phyloP scores from a whole-genome alignment of 1,139 yeast species.

The Kodamaea fungicola region DNA sequence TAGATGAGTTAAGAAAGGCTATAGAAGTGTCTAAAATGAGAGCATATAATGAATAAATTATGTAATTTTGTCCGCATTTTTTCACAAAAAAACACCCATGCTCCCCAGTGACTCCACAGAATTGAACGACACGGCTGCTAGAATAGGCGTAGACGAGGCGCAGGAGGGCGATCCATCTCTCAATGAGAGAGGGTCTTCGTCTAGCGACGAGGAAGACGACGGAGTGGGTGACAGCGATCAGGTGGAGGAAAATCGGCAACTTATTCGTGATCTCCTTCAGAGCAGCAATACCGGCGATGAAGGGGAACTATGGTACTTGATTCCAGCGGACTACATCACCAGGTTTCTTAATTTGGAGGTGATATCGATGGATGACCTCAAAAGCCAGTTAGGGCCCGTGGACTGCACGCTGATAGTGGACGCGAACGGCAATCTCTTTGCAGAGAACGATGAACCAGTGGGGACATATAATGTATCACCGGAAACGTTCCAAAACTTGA shows the following conservation, averaged over 20 bases:
- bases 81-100: not conserved
- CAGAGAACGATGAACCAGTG: constrained; percentile 29
- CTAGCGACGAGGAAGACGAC: not conserved
- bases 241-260: constrained; percentile 16
- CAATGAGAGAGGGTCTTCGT: not conserved
- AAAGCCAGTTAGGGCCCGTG: constrained; percentile 28
- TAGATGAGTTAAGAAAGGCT: constrained; percentile 44
- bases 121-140: not conserved
- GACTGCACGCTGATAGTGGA: constrained; percentile 31
- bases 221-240: not conserved
- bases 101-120: not conserved
- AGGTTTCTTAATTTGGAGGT: constrained; percentile 25
- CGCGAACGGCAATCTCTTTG: constrained; percentile 27
- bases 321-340: constrained; percentile 30
- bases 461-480: constrained; percentile 34
- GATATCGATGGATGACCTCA: constrained; percentile 24
- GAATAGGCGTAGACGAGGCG: not conserved
- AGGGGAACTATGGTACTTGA: constrained; percentile 38
- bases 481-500: constrained; percentile 39
- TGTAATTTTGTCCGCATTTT: not conserved
- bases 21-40: constrained; percentile 40
- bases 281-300: constrained; percentile 18
- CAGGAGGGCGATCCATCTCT: not conserved
- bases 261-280: constrained; percentile 21
- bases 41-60: constrained; percentile 3